These are phyloP conservation scores for Globisporangium acanthophoron DNA, from an alignment of 352 stramenopile genomes.

Conservation along the genomic window DNA sequence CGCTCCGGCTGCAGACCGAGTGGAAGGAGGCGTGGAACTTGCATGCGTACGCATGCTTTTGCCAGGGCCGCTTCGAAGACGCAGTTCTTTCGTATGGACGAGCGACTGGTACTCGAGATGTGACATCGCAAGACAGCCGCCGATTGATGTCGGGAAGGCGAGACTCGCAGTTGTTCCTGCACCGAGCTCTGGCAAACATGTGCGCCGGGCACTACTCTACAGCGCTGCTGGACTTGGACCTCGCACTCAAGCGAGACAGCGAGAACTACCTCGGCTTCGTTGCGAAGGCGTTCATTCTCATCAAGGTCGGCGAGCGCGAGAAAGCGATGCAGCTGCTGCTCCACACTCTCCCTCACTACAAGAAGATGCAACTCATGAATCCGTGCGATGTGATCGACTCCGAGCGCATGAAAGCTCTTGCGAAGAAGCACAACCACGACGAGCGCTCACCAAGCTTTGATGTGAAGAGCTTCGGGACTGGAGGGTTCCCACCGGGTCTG, in stretches of 20 bases:
- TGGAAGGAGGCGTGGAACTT: constrained; percentile 38
- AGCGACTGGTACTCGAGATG: constrained; percentile 13
- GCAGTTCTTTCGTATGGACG: constrained; percentile 31
- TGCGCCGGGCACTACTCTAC: constrained; percentile 13
- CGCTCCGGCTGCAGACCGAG: constrained; percentile 24
- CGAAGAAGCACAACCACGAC: constrained; percentile 6
- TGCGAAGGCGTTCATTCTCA: constrained; percentile 32
- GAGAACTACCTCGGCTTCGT: constrained; percentile 38
- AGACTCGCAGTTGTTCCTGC: constrained; percentile 30
- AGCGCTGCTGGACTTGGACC: constrained; percentile 29
- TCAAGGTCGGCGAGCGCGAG: constrained; percentile 11
- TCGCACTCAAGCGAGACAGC: constrained; percentile 34
- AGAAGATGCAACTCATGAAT: constrained; percentile 20
- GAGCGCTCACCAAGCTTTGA: constrained; percentile 7
- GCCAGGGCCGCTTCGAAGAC: constrained; percentile 19
- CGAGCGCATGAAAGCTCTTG: constrained; percentile 17
- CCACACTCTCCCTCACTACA: constrained; percentile 30
- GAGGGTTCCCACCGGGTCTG: not conserved
- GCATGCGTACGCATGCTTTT: constrained; percentile 41
- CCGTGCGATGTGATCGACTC: constrained; percentile 21
- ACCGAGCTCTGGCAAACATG: constrained; percentile 30
- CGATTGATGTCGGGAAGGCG: constrained; percentile 4
- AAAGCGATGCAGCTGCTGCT: constrained; percentile 21
- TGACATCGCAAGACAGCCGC: not conserved
- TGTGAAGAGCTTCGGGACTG: constrained; percentile 5